These are phyloP conservation scores for Hypoxylon sp. DNA, from an alignment of 2,329 filamentous ascomycete genomes.

Conservation along the genomic window DNA sequence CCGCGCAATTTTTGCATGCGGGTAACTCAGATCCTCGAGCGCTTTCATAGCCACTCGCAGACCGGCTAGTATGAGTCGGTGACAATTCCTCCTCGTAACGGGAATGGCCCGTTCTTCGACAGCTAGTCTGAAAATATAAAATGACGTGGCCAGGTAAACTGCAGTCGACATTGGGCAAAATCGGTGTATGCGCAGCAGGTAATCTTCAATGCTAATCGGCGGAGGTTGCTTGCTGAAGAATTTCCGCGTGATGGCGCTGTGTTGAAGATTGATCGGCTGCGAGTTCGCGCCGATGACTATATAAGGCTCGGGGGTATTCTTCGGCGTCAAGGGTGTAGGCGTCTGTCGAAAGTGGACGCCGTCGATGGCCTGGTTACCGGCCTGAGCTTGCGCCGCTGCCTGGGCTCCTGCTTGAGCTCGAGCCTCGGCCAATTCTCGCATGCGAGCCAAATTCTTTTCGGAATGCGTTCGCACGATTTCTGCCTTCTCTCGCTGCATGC, in stretches of 20 bases:
- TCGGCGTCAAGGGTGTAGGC: conserved; percentile 42
- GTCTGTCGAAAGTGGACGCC: conserved; percentile 63
- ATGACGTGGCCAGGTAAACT: conserved; percentile 89
- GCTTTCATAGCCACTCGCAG: conserved; percentile 93
- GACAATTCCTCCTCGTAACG: conserved; percentile 85
- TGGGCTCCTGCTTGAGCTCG: conserved; percentile 17
- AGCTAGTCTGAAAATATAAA: conserved; percentile 87
- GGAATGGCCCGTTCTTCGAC: conserved; percentile 81
- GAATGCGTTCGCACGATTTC: conserved; percentile 69
- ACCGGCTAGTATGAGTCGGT: conserved; percentile 85
- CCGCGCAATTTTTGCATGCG: conserved; percentile 83
- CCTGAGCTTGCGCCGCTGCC: conserved; percentile 29
- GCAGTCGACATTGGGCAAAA: conserved; percentile 95
- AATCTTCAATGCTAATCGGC: conserved; percentile 84
- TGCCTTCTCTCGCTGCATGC: conserved; percentile 71
- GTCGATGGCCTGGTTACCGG: conserved; percentile 59
- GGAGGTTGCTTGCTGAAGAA: conserved; percentile 93
- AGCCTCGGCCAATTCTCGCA: conserved; percentile 57
- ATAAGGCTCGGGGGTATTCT: conserved; percentile 60
- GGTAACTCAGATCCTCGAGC: conserved; percentile 90
- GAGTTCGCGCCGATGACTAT: conserved; percentile 75
- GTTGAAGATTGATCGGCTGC: conserved; percentile 80
- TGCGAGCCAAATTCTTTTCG: conserved; percentile 62
- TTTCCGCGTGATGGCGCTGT: conserved; percentile 86
- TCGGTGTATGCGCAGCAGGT: conserved; percentile 85